Evolutionary conservation across 2,329 filamentous ascomycete genomes (phyloP), one percentile per base, ranked within the genome.

Genomic region (Zarea fungicola): DNA sequence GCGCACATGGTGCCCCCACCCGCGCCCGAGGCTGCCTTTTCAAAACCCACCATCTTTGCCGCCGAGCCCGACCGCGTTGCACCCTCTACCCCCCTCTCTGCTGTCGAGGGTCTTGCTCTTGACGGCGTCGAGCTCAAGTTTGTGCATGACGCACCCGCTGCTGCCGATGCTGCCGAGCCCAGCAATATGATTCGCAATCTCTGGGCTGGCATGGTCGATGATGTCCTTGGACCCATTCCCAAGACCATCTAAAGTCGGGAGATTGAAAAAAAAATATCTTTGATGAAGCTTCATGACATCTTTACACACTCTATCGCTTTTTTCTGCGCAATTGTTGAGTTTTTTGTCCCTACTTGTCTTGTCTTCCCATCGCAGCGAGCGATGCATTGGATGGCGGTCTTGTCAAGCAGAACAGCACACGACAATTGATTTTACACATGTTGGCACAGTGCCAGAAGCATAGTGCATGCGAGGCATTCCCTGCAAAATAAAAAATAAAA

Each of bases 61-160:
- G 70, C 73, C 6, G 67, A 81, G 64, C 79, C 80, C 0, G 77
- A 77, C 18, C 64, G 66, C 36, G 75, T 80, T 23, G 61, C 74
- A 4, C 68, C 77, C 4, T 70, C 72, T 2, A 68, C 72, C 5
- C 72, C 78, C 5, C 65, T 84, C 50, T 77, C 75, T 8, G 76
- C 78, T 59, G 70, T 83, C n/a, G 77, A 81, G 58, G 73, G 73
- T n/a, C 74, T 81, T 56, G 72, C 74, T 40, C 58, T 80, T 7
- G 78, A 82, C 60, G 73, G 78, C 40, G 68, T 78, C 6, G 73
- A 79, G 62, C 67, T 83, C 45, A 76, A 75, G 60, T 76, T 78
- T 56, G 67, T 67, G 9, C 74, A 79, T 53, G 64, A 70, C 8
- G 50, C 59, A 52, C 48, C 48, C 36, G 19, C 42, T 3, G 61